phyloP scores from a whole-genome alignment of 192 early-diverging fungal genomes.

The Gamsiella multidivaricata region DNA sequence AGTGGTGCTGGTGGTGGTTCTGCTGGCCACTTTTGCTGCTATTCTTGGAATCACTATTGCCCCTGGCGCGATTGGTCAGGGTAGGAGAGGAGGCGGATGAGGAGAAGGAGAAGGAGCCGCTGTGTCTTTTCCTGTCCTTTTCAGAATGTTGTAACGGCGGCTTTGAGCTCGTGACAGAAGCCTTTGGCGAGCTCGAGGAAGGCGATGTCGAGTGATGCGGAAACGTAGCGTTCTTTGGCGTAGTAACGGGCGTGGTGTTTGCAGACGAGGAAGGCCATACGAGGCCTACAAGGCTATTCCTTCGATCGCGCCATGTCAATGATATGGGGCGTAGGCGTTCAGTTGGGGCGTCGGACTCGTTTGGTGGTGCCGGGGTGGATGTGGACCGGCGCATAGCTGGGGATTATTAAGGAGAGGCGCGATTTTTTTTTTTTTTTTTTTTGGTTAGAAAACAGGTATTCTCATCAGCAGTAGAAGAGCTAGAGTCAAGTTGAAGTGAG shows the following conservation, averaged over 20 bases:
- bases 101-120: conserved; percentile 44
- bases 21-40: conserved; percentile 5
- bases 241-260: conserved; percentile 28
- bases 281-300: conserved; percentile 46
- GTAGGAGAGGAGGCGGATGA: conserved; percentile 31
- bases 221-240: conserved; percentile 29
- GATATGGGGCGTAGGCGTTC: conserved; percentile 35
- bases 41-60: conserved; percentile 36
- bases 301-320: conserved; percentile 45
- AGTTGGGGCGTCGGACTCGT: conserved; percentile 5
- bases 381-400: conserved; percentile 43
- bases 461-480: not conserved
- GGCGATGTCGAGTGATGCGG: conserved; percentile 15
- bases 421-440: too few species aligned
- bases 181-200: conserved; percentile 11
- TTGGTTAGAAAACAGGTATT: conserved; percentile 11
- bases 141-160: conserved; percentile 31
- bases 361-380: conserved; percentile 15
- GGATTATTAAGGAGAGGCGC: not conserved
- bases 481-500: too few species aligned
- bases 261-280: conserved; percentile 51
- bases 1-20: not conserved
- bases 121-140: conserved; percentile 42
- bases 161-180: conserved; percentile 12
- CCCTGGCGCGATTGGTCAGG: conserved; percentile 27